Evolutionary conservation across 2,329 filamentous ascomycete genomes (phyloP), one percentile per base, ranked within the genome.

Genomic region (Sclerotinia trifoliorum): DNA sequence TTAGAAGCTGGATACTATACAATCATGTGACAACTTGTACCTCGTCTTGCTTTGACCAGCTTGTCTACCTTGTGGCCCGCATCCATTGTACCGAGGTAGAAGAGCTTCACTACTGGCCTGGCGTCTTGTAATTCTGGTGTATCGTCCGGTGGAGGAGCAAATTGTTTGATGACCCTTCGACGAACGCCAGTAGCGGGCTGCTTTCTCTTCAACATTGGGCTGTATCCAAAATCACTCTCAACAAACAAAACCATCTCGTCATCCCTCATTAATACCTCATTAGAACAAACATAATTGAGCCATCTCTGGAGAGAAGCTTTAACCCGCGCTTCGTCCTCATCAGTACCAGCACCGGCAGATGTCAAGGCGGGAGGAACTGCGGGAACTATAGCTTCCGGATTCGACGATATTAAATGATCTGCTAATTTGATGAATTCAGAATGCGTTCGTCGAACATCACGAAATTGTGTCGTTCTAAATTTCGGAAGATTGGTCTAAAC

Each of bases 181-280:
- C 95, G 88, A 74, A 99, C 93, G 55, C 95, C 95, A 1, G 95
- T 99, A 11, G 95, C 95, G 29, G 95, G 95, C 79, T 99, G 95
- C 83, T 96, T 97, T 85, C 93, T 93, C 79, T 94, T 90, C 58
- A 97, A 90, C 76, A 98, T 91, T 1, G 95, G 95, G 76, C 93
- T 97, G 80, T 99, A 99, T 52, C 95, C 95, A 79, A 97, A 98
- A 79, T 99, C 95, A 77, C 93, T 97, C 80, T 99, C 95, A n/a
- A 99, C 93, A 75, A 99, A 99, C 70, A 98, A 89, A 6, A 97
- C 88, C 88, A 98, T 94, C 80, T 99, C 95, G 71, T 98, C 94
- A 78, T 99, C 95, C 71, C 91, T 88, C 83, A 97, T 96, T 10
- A 99, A 86, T 1, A 96, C 89, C 48, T 98, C 94, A 74, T 95